Conservation (phyloP, 1,284 basidiomycete genomes). For the Ganoderma resinaceum region DNA sequence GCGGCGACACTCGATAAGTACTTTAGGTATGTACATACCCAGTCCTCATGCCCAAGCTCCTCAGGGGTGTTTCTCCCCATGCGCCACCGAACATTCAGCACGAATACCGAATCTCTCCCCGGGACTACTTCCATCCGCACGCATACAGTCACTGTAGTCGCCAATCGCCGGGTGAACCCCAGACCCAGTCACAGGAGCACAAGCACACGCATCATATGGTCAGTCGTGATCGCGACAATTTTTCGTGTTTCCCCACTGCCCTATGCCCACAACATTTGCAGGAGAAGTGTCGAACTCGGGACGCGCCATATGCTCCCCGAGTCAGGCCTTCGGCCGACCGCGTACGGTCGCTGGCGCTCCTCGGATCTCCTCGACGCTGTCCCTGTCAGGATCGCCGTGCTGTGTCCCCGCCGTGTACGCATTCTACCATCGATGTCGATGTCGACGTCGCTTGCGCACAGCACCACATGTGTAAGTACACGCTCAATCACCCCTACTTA, state of each 20-base stretch:
- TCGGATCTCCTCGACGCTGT: neutral
- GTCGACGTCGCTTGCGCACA: neutral
- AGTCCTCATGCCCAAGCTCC: too few relatives aligned
- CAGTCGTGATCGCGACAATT: neutral
- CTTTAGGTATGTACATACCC: neutral
- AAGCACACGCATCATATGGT: neutral
- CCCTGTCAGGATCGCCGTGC: neutral
- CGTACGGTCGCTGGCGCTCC: neutral
- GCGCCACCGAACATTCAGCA: neutral
- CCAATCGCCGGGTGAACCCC: neutral
- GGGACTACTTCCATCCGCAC: neutral
- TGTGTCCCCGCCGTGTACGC: neutral
- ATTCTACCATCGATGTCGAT: neutral
- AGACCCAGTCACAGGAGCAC: neutral
- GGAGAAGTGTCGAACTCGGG: neutral
- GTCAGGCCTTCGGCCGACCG: neutral
- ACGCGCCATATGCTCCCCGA: too few relatives aligned
- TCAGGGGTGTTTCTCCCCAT: neutral
- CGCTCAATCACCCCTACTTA: neutral
- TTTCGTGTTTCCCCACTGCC: neutral
- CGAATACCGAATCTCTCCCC: too few relatives aligned
- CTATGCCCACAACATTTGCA: neutral
- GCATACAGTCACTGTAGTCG: neutral
- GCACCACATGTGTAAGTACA: neutral
- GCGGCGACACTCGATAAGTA: neutral